A percentile compares a stretch with the other conserved stretches of the same genome.
Conservation (phyloP, 306 rosid genomes). For the Prosopis cineraria region DNA sequence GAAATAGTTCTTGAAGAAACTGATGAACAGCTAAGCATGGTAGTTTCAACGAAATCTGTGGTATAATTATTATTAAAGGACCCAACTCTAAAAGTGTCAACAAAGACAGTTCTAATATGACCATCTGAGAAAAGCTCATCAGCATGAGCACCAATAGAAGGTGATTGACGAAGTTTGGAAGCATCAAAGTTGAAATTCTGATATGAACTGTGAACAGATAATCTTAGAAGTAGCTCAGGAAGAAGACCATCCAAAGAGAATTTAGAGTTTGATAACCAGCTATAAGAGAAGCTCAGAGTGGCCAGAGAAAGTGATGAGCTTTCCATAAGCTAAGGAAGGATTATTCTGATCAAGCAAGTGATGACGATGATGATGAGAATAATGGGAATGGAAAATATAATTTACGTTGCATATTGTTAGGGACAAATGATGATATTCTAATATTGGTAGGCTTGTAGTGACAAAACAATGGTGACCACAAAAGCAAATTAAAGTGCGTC, state of each 20-base stretch:
- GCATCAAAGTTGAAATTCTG: slow-evolving; percentile 56
- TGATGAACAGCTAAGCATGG: slow-evolving; percentile 27
- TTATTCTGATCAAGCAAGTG: background rate
- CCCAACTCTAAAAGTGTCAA: slow-evolving; percentile 24
- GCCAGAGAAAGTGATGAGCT: slow-evolving; percentile 56
- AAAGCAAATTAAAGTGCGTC: slow-evolving; percentile 49
- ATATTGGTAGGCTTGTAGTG: slow-evolving; percentile 42
- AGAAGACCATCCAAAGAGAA: background rate
- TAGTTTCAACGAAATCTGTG: slow-evolving; percentile 30
- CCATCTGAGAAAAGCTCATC: slow-evolving; percentile 74
- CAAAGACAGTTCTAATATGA: slow-evolving; percentile 36
- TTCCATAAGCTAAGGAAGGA: slow-evolving; percentile 44
- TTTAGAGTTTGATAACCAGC: slow-evolving; percentile 59
- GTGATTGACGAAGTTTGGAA: slow-evolving; percentile 37
- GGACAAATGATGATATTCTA: slow-evolving; percentile 41
- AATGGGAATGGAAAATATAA: slow-evolving; percentile 5
- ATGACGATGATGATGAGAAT: slow-evolving; percentile 8
- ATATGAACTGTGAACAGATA: background rate
- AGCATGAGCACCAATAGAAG: slow-evolving; percentile 52
- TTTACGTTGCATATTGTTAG: slow-evolving; percentile 32
- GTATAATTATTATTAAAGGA: slow-evolving; percentile 16
- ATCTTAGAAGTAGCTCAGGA: background rate
- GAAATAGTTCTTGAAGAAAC: slow-evolving; percentile 33
- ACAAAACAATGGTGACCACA: slow-evolving; percentile 58
- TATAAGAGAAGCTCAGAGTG: slow-evolving; percentile 66